phyloP scores from a whole-genome alignment of 2,329 filamentous ascomycete genomes.

The Pseudogymnoascus sp. region DNA sequence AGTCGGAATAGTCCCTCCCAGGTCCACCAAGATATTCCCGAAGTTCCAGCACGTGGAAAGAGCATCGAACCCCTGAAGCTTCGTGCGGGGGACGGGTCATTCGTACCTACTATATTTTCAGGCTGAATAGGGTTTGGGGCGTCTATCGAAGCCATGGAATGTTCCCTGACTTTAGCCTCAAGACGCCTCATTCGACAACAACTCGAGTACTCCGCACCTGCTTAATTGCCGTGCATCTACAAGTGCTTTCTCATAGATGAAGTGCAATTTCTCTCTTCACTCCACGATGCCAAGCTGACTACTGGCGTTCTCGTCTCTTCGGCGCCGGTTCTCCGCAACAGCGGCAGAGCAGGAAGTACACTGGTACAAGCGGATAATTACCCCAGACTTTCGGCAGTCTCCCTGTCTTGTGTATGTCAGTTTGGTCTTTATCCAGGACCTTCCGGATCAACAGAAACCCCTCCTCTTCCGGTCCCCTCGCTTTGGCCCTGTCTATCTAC shows the following conservation, averaged over 20 bases:
- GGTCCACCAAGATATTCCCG: background rate
- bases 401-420: background rate
- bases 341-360: background rate
- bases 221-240: background rate
- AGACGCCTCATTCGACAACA: background rate
- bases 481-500: background rate
- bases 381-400: background rate
- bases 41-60: background rate
- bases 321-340: background rate
- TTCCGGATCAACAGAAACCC: constrained; percentile 4
- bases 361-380: constrained; percentile 1
- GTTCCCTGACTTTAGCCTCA: constrained; percentile 5
- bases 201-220: background rate
- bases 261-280: background rate
- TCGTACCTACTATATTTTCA: constrained; percentile 5
- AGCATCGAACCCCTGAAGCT: background rate
- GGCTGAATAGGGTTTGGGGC: background rate
- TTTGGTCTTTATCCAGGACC: background rate
- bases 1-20: background rate
- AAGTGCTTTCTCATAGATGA: background rate
- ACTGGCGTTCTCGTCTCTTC: background rate
- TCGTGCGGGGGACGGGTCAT: background rate
- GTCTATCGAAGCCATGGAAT: constrained; percentile 7
- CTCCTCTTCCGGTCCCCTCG: background rate
- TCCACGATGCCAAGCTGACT: background rate